Base-by-base conservation (phyloP, 768 basidiomycete genomes). In the Steccherinum ochraceum region DNA sequence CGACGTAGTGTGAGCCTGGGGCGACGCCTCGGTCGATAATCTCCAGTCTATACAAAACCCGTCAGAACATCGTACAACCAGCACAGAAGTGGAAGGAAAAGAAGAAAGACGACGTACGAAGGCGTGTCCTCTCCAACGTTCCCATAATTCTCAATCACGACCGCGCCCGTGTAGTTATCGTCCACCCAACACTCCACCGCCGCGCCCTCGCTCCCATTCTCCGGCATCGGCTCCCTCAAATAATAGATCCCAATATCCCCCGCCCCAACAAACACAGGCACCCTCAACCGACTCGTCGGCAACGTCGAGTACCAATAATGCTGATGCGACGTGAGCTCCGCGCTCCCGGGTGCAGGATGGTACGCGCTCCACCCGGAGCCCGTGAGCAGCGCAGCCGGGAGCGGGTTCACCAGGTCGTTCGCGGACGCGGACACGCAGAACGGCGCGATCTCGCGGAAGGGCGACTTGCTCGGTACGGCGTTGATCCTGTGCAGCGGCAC, bases 381-480 rank as follows among this genome's bases (percentile, higher is more conserved):
- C 54, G 86, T 89, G 72, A 98, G 98, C 58, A 97, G 70, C 24
- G 89, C 90, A 0, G 86, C 82, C n/a, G 95, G 95, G 0, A 98
- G 76, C 1, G 96, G 96, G 70, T 98, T 97, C 67, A 99, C 91
- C 47, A 98, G 75, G 65, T 99, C 94, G 67, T 97, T 95, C n/a
- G n/a, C n/a, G n/a, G n/a, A n/a, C n/a, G 96, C 96, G 19, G 85
- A 86, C 0, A 91, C 93, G 67, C 96, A 98, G 71, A 78, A 93
- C 5, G 95, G 96, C 35, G 82, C 77, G 46, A 95, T 80, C 67
- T 98, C 96, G 1, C 89, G 89, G 11, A n/a, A n/a, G 11, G 35
- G 35, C 11, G 35, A 39, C 11, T 39, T 39, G 11, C 35, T 39
- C n/a, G 35, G 35, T 2, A 77, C 80, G 4, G 81, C 79, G 52